These are phyloP conservation scores for Bryopsis sp. DNA, from an alignment of 139 green algal species.

Conservation along the genomic window DNA sequence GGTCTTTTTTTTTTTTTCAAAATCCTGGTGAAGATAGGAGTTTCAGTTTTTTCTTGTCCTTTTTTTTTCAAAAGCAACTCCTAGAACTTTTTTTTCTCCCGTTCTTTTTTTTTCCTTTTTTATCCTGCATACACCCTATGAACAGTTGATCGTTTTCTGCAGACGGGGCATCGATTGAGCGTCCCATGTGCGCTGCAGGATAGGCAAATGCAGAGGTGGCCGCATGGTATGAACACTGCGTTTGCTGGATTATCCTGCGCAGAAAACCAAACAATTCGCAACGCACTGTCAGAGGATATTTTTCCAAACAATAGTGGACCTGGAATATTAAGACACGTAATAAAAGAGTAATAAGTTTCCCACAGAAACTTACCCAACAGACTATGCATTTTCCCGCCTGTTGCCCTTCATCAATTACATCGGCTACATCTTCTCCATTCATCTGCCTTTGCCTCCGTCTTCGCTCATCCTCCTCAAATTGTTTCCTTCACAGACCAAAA, in stretches of 20 bases:
- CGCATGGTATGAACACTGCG: conserved; percentile 9
- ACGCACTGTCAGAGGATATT: too few relatives aligned
- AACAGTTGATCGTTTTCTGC: background rate
- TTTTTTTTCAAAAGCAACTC: too few relatives aligned
- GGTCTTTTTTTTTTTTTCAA: too few relatives aligned
- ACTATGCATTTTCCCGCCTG: background rate
- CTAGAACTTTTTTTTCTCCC: too few relatives aligned
- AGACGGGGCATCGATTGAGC: conserved; percentile 11
- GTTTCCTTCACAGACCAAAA: too few relatives aligned
- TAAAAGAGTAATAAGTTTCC: too few relatives aligned
- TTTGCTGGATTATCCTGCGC: conserved; percentile 10
- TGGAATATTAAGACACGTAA: too few relatives aligned
- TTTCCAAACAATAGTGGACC: too few relatives aligned
- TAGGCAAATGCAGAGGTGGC: conserved; percentile 9
- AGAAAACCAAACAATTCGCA: conserved; percentile 13
- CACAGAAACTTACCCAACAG: background rate
- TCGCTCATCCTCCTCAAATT: conserved; percentile 6
- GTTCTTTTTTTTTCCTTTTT: too few relatives aligned
- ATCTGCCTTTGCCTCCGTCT: background rate
- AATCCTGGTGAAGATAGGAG: too few relatives aligned
- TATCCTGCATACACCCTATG: conserved; percentile 4
- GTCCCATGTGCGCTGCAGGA: background rate
- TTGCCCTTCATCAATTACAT: background rate
- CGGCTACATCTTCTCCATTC: background rate
- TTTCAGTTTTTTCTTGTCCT: too few relatives aligned